Evolutionary conservation across 441 rosid species (phyloP).

Genomic region (Adansonia rubrostipa): DNA sequence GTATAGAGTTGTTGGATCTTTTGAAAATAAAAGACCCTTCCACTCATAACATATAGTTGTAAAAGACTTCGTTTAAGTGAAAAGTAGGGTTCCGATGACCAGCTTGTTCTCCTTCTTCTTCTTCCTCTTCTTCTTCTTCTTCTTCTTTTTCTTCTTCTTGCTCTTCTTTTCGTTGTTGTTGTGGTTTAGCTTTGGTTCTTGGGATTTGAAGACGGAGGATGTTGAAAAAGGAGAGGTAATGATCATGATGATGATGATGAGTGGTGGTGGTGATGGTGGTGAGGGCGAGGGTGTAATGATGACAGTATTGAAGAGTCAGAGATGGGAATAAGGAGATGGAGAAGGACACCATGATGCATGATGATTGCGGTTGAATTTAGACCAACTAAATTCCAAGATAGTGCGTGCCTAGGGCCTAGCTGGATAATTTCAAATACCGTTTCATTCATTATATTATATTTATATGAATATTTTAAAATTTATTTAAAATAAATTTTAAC

Average conservation of each 20-base stretch:
- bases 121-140: conserved; percentile 15
- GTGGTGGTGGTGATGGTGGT: conserved; percentile 30
- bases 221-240: conserved; percentile 26
- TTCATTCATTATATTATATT: too few species aligned
- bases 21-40: conserved; percentile 12
- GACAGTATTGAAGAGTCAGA: conserved; percentile 47
- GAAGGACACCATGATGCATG: conserved; percentile 50
- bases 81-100: conserved; percentile 3
- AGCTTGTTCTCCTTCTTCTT: conserved; percentile 19
- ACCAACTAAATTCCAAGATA: conserved; percentile 44
- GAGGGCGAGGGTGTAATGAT: conserved; percentile 53
- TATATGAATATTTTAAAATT: too few species aligned
- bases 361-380: conserved; percentile 46
- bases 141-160: conserved; percentile 18
- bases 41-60: not conserved
- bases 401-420: not conserved
- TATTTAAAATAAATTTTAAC: too few species aligned
- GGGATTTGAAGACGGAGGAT: conserved; percentile 35
- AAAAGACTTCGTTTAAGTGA: not conserved
- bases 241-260: conserved; percentile 46
- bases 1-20: conserved; percentile 12
- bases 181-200: conserved; percentile 25
- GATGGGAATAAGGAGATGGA: conserved; percentile 41
- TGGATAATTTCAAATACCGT: too few species aligned
- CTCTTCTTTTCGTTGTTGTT: not conserved